Conservation (phyloP, 768 basidiomycete species). For the Tulasnella calospora region DNA sequence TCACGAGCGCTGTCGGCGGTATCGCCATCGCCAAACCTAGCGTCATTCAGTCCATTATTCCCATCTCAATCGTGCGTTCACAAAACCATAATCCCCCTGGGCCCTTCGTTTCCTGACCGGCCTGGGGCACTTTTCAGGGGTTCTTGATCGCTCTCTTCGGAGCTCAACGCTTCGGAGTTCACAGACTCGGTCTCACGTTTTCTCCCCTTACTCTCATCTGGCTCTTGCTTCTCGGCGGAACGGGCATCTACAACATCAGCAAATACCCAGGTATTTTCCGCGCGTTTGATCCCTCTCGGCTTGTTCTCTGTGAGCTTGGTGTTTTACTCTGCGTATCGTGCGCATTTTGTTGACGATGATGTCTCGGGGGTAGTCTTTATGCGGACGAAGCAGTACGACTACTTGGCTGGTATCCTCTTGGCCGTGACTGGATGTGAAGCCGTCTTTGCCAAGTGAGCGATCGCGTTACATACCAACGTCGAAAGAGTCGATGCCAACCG, state of each 20-base stretch:
- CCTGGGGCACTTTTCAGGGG: conserved; percentile 35
- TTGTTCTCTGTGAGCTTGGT: conserved; percentile 40
- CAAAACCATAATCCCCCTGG: background rate
- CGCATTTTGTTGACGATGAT: background rate
- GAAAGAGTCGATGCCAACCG: background rate
- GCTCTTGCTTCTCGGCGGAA: conserved; percentile 49
- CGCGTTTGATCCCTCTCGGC: conserved; percentile 48
- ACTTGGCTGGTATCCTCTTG: conserved; percentile 59
- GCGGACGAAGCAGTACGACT: conserved; percentile 55
- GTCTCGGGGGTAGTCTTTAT: conserved; percentile 49
- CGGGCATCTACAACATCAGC: conserved; percentile 56
- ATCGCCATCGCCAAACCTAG: conserved; percentile 56
- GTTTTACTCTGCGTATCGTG: background rate
- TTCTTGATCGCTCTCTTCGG: conserved; percentile 56
- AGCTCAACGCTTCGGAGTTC: conserved; percentile 57
- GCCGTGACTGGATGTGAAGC: conserved; percentile 68
- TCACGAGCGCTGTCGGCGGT: conserved; percentile 64
- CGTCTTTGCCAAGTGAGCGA: conserved; percentile 57
- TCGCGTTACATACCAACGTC: background rate
- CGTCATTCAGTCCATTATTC: conserved; percentile 46
- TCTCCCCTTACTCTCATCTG: conserved; percentile 57
- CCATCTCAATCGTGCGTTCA: conserved; percentile 53
- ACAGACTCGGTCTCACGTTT: conserved; percentile 48
- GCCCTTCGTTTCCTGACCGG: background rate
- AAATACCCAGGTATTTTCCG: conserved; percentile 55